Conservation (phyloP, 1,284 basidiomycete genomes). For the Coriolopsis trogii region DNA sequence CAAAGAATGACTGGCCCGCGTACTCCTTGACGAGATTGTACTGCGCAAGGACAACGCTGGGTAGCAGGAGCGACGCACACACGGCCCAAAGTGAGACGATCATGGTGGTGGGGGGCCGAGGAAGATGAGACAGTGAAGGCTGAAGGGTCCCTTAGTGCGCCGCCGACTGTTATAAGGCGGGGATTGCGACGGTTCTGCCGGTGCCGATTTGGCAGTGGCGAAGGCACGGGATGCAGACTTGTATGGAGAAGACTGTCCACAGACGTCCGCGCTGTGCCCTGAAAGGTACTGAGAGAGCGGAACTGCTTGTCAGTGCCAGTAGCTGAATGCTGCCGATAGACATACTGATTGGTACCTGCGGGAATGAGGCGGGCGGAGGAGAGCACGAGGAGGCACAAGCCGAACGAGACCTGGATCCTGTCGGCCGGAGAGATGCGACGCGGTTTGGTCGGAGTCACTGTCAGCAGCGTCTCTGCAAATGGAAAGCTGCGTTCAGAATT, state of each 20-base stretch:
- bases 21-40: conserved; percentile 40
- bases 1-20: conserved; percentile 40
- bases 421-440: conserved; percentile 8
- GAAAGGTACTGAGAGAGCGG: not conserved
- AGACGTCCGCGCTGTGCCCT: conserved; percentile 2
- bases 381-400: conserved; percentile 11
- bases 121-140: not conserved
- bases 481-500: too few relatives aligned
- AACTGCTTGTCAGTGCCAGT: conserved; percentile 3
- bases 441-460: conserved; percentile 16
- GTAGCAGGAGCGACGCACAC: conserved; percentile 17
- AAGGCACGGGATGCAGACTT: not conserved
- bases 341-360: conserved; percentile 21
- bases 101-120: conserved; percentile 17
- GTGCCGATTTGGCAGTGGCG: not conserved
- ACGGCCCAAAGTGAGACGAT: conserved; percentile 11
- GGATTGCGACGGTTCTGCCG: conserved; percentile 15
- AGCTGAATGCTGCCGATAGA: conserved; percentile 11
- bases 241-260: conserved; percentile 4
- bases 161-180: conserved; percentile 22
- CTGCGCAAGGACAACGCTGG: conserved; percentile 27
- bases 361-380: conserved; percentile 13
- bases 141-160: conserved; percentile 1
- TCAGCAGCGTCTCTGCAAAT: conserved; percentile 1
- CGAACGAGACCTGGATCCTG: not conserved